Evolutionary conservation across 306 rosid species (phyloP).

Genomic region (Vigna hirtella): DNA sequence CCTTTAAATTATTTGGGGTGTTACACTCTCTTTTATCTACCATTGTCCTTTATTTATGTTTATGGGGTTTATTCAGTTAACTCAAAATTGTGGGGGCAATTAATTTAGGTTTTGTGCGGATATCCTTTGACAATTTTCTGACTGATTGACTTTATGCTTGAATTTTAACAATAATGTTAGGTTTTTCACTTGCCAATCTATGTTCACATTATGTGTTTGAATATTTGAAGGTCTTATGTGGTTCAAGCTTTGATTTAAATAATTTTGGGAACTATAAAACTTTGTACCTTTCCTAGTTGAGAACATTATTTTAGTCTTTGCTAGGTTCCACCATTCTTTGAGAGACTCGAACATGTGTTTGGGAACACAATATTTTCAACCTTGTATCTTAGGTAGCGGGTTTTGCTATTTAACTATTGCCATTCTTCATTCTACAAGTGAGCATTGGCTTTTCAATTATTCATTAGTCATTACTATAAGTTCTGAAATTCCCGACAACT

Average conservation of each 20-base stretch:
- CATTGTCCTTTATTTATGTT: background rate
- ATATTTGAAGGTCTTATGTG: conserved; percentile 31
- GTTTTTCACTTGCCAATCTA: conserved; percentile 1
- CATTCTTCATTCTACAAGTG: background rate
- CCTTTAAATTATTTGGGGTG: too few relatives aligned
- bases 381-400: background rate
- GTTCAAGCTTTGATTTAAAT: conserved; percentile 26
- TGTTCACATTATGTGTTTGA: conserved; percentile 12
- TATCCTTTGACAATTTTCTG: background rate
- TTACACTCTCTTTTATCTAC: background rate
- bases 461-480: too few relatives aligned
- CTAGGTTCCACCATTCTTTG: background rate
- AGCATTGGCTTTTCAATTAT: background rate
- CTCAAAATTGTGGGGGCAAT: background rate
- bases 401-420: background rate
- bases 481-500: too few relatives aligned
- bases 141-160: background rate
- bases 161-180: conserved; percentile 3
- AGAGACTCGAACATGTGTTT: background rate
- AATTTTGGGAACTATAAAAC: conserved; percentile 23
- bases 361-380: conserved; percentile 11
- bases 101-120: background rate
- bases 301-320: conserved; percentile 1
- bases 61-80: background rate
- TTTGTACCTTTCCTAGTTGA: conserved; percentile 29